These are phyloP conservation scores for Aristolochia californica DNA, from an alignment of 164 flowering plant species.

Conservation along the genomic window DNA sequence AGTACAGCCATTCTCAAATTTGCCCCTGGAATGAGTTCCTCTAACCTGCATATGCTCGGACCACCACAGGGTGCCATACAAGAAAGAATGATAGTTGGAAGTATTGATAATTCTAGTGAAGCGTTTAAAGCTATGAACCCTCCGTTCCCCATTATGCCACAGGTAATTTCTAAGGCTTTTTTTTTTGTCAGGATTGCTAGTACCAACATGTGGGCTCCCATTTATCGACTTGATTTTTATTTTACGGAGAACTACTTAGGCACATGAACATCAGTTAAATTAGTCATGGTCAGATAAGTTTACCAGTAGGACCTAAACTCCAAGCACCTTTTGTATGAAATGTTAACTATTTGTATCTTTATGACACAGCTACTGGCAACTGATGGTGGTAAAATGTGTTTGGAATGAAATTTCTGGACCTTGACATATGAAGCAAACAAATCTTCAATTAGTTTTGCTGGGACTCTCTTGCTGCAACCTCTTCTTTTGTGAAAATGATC, in stretches of 20 bases:
- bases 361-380: not conserved
- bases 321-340: not conserved
- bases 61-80: constrained; percentile 28
- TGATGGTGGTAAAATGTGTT: not conserved
- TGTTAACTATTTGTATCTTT: not conserved
- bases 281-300: not conserved
- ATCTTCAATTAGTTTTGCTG: not conserved
- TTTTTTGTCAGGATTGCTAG: not conserved
- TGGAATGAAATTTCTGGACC: no score
- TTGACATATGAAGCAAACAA: not conserved
- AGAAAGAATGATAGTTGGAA: constrained; percentile 6
- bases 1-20: constrained; percentile 35
- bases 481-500: not conserved
- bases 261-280: no score
- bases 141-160: constrained; percentile 42
- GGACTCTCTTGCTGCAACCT: not conserved
- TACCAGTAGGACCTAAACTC: no score
- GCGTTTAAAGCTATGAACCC: constrained; percentile 15
- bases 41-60: constrained; percentile 31
- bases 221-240: no score
- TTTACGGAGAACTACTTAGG: no score
- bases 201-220: no score
- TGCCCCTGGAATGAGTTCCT: constrained; percentile 29
- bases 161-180: constrained; percentile 24
- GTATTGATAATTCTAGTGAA: constrained; percentile 15